Conservation (phyloP, 768 basidiomycete genomes). For the Tylopilus subfusipes region DNA sequence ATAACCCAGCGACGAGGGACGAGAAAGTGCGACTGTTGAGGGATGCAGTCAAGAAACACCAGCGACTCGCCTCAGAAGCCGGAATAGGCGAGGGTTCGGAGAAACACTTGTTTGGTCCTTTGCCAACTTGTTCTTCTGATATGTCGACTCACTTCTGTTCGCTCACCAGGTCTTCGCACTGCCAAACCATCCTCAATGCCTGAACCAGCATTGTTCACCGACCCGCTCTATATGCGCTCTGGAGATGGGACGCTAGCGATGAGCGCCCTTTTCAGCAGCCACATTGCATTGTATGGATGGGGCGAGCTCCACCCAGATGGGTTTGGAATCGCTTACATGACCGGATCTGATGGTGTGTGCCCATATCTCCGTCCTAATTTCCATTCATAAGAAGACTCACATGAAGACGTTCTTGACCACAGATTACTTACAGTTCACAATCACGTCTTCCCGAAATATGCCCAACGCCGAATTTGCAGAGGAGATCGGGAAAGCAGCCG, state of each 20-base stretch:
- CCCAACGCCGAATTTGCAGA: slow-evolving; percentile 69
- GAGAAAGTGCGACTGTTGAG: slow-evolving; percentile 53
- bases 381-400: too few relatives aligned
- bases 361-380: background rate
- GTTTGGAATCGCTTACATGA: slow-evolving; percentile 93
- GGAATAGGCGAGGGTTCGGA: slow-evolving; percentile 76
- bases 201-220: slow-evolving; percentile 66
- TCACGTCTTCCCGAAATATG: slow-evolving; percentile 84
- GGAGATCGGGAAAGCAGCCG: slow-evolving; percentile 60
- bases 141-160: background rate
- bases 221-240: slow-evolving; percentile 68
- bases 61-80: slow-evolving; percentile 57
- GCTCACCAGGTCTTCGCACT: slow-evolving; percentile 61
- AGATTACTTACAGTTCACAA: slow-evolving; percentile 82
- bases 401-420: background rate
- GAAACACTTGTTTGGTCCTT: slow-evolving; percentile 78
- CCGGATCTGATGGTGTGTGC: slow-evolving; percentile 70
- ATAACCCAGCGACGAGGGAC: slow-evolving; percentile 27
- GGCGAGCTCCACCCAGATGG: slow-evolving; percentile 93
- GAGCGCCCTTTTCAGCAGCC: slow-evolving; percentile 81
- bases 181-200: slow-evolving; percentile 57
- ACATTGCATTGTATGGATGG: slow-evolving; percentile 90
- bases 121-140: background rate
- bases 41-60: slow-evolving; percentile 61
- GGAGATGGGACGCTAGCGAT: slow-evolving; percentile 89